Percentiles rank a stretch among this genome's conserved stretches.
Conservation (phyloP, 495 filamentous ascomycete species). For the Paragyromitra xinjiangensis region DNA sequence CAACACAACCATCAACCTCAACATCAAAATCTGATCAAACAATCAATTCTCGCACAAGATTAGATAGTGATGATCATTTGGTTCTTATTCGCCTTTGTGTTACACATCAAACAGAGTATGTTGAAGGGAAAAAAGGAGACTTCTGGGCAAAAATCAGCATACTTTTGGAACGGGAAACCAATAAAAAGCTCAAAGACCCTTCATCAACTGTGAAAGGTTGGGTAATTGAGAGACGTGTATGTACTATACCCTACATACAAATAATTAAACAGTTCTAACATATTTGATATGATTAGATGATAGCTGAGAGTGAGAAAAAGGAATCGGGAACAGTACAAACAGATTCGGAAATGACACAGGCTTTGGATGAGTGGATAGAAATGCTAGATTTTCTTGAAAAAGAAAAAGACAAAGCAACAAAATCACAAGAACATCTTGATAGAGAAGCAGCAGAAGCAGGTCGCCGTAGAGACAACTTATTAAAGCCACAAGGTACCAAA, state of each 20-base stretch:
- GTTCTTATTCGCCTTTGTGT: slow-evolving; percentile 4
- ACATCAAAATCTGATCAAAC: neutral
- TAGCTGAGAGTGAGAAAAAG: neutral
- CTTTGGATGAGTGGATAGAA: neutral
- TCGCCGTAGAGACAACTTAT: neutral
- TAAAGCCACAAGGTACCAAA: neutral
- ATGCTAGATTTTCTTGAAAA: neutral
- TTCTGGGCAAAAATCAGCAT: neutral
- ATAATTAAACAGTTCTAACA: neutral
- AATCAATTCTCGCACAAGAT: neutral
- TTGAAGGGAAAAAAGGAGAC: neutral
- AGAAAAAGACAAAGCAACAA: neutral
- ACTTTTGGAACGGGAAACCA: neutral
- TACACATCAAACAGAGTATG: neutral
- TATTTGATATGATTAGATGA: neutral
- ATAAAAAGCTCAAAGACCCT: neutral
- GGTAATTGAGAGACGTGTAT: neutral
- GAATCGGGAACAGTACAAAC: neutral
- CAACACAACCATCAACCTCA: neutral
- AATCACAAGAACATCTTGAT: neutral
- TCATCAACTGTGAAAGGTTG: neutral
- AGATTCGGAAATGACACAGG: neutral
- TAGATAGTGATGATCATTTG: neutral
- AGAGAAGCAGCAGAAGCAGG: neutral
- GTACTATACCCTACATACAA: neutral